phyloP scores from a whole-genome alignment of 805 yeast genomes.

The Metschnikowia rubicola region DNA sequence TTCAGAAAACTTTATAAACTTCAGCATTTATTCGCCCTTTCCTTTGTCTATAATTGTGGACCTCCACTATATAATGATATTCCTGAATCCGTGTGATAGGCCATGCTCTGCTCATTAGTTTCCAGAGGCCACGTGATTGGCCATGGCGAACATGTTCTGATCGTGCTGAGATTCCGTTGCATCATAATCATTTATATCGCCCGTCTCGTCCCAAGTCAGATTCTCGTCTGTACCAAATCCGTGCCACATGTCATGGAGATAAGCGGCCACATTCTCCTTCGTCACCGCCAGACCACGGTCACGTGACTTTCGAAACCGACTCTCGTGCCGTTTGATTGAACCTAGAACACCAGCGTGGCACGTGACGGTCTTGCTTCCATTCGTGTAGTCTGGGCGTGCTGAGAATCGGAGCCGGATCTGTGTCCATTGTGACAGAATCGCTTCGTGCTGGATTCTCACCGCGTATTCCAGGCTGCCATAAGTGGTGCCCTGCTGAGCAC shows the following conservation, averaged over 20 bases:
- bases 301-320: background rate
- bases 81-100: too few species aligned
- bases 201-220: too few species aligned
- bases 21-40: too few species aligned
- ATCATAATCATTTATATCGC: too few species aligned
- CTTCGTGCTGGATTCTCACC: constrained; percentile 36
- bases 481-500: background rate
- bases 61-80: too few species aligned
- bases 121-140: too few species aligned
- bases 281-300: background rate
- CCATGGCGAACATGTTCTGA: too few species aligned
- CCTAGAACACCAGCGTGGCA: constrained; percentile 9
- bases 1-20: too few species aligned
- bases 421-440: constrained; percentile 34
- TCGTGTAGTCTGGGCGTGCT: background rate
- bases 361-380: background rate
- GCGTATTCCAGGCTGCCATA: constrained; percentile 18
- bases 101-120: too few species aligned
- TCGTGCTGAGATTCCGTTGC: too few species aligned
- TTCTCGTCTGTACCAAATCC: background rate
- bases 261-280: constrained; percentile 2
- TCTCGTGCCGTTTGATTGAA: background rate
- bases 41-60: too few species aligned
- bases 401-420: constrained; percentile 35
- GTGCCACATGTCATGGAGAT: constrained; percentile 7